A percentile compares a stretch with the other conserved stretches of the same genome.
Conservation (phyloP, 768 basidiomycete genomes). For the Rhizopogon roseolus region DNA sequence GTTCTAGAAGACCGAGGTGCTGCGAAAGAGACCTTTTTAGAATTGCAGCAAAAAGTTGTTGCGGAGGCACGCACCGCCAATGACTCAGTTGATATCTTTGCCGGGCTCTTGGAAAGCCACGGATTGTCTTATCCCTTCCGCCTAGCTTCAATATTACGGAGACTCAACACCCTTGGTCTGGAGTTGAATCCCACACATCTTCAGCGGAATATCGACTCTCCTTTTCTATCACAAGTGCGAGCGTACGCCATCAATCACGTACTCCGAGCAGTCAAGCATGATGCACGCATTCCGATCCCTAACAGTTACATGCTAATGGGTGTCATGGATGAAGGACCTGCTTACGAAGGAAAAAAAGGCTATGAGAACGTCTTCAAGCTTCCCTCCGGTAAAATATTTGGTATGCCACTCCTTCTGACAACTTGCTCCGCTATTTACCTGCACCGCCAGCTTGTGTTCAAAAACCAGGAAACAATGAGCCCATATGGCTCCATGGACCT, state of each 20-base stretch:
- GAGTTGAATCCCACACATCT: slow-evolving; percentile 36
- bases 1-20: slow-evolving; percentile 75
- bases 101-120: slow-evolving; percentile 44
- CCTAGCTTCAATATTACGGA: slow-evolving; percentile 46
- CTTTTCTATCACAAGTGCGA: slow-evolving; percentile 56
- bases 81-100: slow-evolving; percentile 47
- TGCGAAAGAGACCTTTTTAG: slow-evolving; percentile 47
- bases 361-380: slow-evolving; percentile 50
- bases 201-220: slow-evolving; percentile 39
- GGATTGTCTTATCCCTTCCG: slow-evolving; percentile 41
- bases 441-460: slow-evolving; percentile 51
- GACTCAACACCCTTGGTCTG: slow-evolving; percentile 43
- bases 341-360: slow-evolving; percentile 44
- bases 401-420: slow-evolving; percentile 29
- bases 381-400: slow-evolving; percentile 58
- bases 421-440: background rate
- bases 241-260: slow-evolving; percentile 59
- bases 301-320: slow-evolving; percentile 70
- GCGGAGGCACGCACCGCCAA: slow-evolving; percentile 55
- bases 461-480: slow-evolving; percentile 40
- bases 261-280: slow-evolving; percentile 69
- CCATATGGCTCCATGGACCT: slow-evolving; percentile 54
- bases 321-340: slow-evolving; percentile 77
- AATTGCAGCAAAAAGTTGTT: slow-evolving; percentile 58
- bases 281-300: slow-evolving; percentile 69